Evolutionary conservation across 257 asterid species (phyloP).

Genomic region (Fraxinus quadrangulata): DNA sequence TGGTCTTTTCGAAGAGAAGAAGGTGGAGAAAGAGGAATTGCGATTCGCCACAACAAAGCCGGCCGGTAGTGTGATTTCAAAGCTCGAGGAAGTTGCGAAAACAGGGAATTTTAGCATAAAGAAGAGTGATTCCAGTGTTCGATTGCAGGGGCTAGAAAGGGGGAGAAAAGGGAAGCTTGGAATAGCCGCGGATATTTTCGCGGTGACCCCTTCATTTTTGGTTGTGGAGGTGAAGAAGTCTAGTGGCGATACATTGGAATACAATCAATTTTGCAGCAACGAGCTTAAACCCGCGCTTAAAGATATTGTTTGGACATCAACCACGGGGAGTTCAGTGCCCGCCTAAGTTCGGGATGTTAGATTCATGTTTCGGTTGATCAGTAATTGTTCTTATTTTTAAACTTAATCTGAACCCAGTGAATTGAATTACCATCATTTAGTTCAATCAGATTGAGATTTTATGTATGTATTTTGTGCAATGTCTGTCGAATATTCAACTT

Average conservation of each 20-base stretch:
- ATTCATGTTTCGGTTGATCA: not conserved
- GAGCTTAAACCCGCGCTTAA: slow-evolving; percentile 72
- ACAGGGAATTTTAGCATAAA: slow-evolving; percentile 57
- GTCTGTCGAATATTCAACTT: not conserved
- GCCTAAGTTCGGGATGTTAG: not conserved
- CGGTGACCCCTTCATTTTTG: slow-evolving; percentile 54
- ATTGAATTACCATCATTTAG: slow-evolving; percentile 15
- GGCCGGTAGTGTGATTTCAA: slow-evolving; percentile 70
- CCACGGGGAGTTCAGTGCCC: slow-evolving; percentile 38
- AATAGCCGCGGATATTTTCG: slow-evolving; percentile 60
- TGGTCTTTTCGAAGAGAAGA: slow-evolving; percentile 59
- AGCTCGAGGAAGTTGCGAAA: slow-evolving; percentile 65
- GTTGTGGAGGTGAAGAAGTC: slow-evolving; percentile 78
- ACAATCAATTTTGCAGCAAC: slow-evolving; percentile 64
- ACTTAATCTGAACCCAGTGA: not conserved
- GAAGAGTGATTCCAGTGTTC: slow-evolving; percentile 64
- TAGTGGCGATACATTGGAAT: slow-evolving; percentile 72
- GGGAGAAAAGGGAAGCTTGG: slow-evolving; percentile 84
- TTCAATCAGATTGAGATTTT: not conserved
- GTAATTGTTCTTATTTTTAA: not conserved
- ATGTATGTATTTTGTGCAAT: not conserved
- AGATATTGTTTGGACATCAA: slow-evolving; percentile 62
- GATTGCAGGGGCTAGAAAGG: slow-evolving; percentile 52
- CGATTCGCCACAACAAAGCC: slow-evolving; percentile 63
- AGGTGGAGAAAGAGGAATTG: slow-evolving; percentile 48